Conservation (phyloP, 768 basidiomycete species). For the Cystofilobasidium ferigula region DNA sequence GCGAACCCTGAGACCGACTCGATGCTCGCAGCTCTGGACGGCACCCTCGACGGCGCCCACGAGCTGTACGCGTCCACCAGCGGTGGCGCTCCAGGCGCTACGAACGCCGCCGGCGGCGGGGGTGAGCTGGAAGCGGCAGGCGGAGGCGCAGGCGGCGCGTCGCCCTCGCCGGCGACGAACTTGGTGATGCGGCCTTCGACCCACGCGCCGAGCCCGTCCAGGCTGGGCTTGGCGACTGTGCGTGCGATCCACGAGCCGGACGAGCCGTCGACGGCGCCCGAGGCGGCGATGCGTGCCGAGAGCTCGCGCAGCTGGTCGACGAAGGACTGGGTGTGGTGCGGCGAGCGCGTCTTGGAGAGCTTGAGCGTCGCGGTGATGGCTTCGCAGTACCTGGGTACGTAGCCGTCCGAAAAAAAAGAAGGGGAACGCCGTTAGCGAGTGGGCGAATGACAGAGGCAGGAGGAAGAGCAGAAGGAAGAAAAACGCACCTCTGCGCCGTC, state of each 20-base stretch:
- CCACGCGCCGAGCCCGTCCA: slow-evolving; percentile 85
- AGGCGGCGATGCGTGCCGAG: slow-evolving; percentile 62
- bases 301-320: slow-evolving; percentile 66
- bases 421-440: neutral
- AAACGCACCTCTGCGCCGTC: slow-evolving; percentile 57
- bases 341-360: slow-evolving; percentile 45
- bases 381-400: slow-evolving; percentile 72
- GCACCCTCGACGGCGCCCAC: no score
- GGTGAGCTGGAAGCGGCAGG: neutral
- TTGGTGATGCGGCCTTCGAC: slow-evolving; percentile 84
- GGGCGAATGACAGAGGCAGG: neutral
- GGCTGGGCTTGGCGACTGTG: slow-evolving; percentile 78
- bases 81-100: no score
- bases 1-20: no score
- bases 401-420: no score
- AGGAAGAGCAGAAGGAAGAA: neutral
- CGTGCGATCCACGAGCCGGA: slow-evolving; percentile 70
- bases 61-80: no score
- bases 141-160: slow-evolving; percentile 26
- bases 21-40: no score
- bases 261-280: slow-evolving; percentile 64
- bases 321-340: slow-evolving; percentile 51
- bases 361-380: slow-evolving; percentile 58
- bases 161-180: slow-evolving; percentile 78
- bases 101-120: neutral